Percentiles rank a stretch among this genome's conserved stretches.
Conservation (phyloP, 345 rosid species). For the Eucalyptus cloeziana region DNA sequence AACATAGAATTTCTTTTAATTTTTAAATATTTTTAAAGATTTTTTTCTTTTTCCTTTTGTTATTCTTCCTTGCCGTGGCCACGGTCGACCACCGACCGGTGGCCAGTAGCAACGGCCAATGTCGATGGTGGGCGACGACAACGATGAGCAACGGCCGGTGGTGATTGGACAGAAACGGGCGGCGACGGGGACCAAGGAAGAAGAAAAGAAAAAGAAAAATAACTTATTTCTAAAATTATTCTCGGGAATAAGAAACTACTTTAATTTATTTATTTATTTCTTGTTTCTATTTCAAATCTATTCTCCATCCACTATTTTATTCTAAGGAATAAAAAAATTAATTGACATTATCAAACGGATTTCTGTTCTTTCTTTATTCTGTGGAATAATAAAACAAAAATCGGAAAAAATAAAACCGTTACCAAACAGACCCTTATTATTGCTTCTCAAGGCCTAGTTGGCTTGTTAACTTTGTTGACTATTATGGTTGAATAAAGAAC, state of each 20-base stretch:
- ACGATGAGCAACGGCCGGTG: accelerated
- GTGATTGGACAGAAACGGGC: accelerated
- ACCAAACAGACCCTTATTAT: accelerated
- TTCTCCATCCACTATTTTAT: accelerated
- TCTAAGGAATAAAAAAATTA: accelerated
- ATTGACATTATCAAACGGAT: accelerated
- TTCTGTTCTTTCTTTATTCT: accelerated
- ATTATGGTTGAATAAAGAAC: background rate
- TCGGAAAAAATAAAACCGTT: accelerated
- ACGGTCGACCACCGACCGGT: accelerated
- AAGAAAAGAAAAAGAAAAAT: too few species aligned
- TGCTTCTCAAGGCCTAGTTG: too few species aligned
- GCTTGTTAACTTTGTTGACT: background rate
- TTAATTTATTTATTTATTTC: too few species aligned
- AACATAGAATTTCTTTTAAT: too few species aligned
- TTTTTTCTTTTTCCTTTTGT: too few species aligned
- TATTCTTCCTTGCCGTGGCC: accelerated
- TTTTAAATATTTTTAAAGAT: too few species aligned
- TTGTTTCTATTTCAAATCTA: accelerated
- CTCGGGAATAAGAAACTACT: accelerated
- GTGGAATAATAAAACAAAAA: accelerated
- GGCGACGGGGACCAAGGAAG: accelerated
- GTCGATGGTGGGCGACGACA: accelerated
- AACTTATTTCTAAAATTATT: too few species aligned
- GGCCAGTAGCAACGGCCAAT: accelerated